Evolutionary conservation across 2,329 filamentous ascomycete species (phyloP).

Genomic region (Didymella arachidicola): DNA sequence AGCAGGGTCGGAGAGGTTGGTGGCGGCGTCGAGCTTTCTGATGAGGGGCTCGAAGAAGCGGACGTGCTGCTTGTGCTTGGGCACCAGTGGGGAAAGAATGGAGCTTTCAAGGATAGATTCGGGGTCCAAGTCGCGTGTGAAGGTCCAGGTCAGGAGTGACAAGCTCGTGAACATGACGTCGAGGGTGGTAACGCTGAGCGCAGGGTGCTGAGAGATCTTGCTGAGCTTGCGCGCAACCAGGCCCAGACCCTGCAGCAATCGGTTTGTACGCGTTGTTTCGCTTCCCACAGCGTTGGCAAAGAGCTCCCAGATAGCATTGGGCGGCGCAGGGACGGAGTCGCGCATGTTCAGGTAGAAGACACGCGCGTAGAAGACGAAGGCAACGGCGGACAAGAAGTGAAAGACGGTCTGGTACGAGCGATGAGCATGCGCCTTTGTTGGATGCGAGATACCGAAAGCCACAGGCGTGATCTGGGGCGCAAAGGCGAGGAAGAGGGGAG

Average conservation of each 20-base stretch:
- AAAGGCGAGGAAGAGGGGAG: conserved; percentile 49
- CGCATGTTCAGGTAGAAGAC: conserved; percentile 55
- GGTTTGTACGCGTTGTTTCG: conserved; percentile 47
- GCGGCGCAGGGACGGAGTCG: conserved; percentile 58
- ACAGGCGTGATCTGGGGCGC: conserved; percentile 54
- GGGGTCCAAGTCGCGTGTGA: conserved; percentile 60
- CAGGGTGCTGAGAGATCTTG: conserved; percentile 64
- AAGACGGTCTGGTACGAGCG: conserved; percentile 58
- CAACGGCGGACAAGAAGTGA: conserved; percentile 55
- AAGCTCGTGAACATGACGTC: conserved; percentile 66
- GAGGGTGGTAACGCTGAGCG: conserved; percentile 63
- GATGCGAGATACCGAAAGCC: conserved; percentile 59
- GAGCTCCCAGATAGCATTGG: conserved; percentile 49
- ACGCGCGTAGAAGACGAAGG: conserved; percentile 57
- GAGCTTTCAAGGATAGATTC: conserved; percentile 57
- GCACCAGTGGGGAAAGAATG: conserved; percentile 39
- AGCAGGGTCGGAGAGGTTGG: conserved; percentile 19
- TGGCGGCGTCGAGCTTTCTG: conserved; percentile 7
- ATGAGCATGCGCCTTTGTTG: conserved; percentile 51
- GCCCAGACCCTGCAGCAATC: conserved; percentile 37
- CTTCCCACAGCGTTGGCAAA: conserved; percentile 56
- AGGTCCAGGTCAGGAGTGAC: conserved; percentile 66
- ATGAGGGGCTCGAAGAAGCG: conserved; percentile 20
- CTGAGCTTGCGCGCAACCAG: conserved; percentile 53
- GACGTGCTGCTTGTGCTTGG: conserved; percentile 38